Evolutionary conservation across 768 basidiomycete genomes (phyloP).

Genomic region (Porpolomopsis calyptriformis): DNA sequence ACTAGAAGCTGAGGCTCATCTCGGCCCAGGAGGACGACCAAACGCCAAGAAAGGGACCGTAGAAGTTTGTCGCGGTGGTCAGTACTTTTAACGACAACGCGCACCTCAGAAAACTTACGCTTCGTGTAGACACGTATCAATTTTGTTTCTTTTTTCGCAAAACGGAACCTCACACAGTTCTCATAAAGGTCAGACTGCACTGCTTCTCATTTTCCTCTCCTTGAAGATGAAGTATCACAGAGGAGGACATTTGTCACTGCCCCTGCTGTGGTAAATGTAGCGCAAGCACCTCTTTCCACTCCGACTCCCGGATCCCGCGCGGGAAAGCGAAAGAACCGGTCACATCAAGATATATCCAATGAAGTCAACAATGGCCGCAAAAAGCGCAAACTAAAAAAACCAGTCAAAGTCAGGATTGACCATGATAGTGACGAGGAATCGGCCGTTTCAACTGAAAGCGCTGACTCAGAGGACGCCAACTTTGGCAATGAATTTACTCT

Average conservation of each 20-base stretch:
- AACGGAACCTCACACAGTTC: conserved; percentile 69
- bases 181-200: conserved; percentile 58
- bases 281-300: conserved; percentile 1
- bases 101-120: not conserved
- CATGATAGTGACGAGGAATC: conserved; percentile 17
- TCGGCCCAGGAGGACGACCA: conserved; percentile 28
- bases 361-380: not conserved
- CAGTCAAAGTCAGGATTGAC: conserved; percentile 17
- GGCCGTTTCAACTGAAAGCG: conserved; percentile 13
- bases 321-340: conserved; percentile 12
- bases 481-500: conserved; percentile 12
- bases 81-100: conserved; percentile 10
- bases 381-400: conserved; percentile 29
- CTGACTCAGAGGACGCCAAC: conserved; percentile 18
- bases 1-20: conserved; percentile 40
- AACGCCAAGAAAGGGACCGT: conserved; percentile 56
- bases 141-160: conserved; percentile 85
- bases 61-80: conserved; percentile 80
- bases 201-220: not conserved
- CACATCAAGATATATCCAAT: not conserved
- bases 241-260: conserved; percentile 30
- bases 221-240: conserved; percentile 15
- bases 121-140: conserved; percentile 63
- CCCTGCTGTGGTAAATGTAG: conserved; percentile 12
- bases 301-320: conserved; percentile 8